Evolutionary conservation across 2,329 filamentous ascomycete genomes (phyloP), one percentile per base, ranked within the genome.

Genomic region (Aspergillus aculeatinus): DNA sequence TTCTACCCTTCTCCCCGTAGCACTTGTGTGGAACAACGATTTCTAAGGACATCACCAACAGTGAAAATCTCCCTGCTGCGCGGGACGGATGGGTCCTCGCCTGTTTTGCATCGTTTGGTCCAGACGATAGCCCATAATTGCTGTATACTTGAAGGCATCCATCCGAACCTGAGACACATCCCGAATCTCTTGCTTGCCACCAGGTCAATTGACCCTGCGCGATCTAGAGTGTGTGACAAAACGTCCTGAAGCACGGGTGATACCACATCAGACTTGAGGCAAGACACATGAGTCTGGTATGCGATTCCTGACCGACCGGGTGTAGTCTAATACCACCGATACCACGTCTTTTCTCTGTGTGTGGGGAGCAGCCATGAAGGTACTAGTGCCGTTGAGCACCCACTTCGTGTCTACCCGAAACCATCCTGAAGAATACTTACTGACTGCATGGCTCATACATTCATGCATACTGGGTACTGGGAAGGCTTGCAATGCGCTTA

Each of bases 381-480:
- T 12, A 35, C 86, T 63, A 57, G 61, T 58, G 50, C 59, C 52
- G 12, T 57, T 49, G 49, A 59, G 49, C 60, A 44, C 57, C 62
- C 60, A 61, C 60, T 60, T 66, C 58, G 63, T 64, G 60, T 65
- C 58, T 61, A 65, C 64, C 63, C 65, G 63, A 67, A 62, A 66
- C 61, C 47, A 48, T 62, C 58, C 49, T 48, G 50, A 52, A 19
- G 27, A n/a, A 44, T 29, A 29, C 27, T 16, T 48, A 52, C 55
- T 44, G 55, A 51, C 48, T 23, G 44, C 49, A 51, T 44, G 33
- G 33, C 3, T 35, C 33, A 19, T 44, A 9, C 16, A 16, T 44
- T 35, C 33, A 35, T 35, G 11, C 33, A 35, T 12, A 16, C 14
- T 29, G 7, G 14, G 33, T 35, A 9, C n/a, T 25, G 27, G 23